Base-by-base conservation (phyloP, 1,284 basidiomycete species). In the Irpex sp. region DNA sequence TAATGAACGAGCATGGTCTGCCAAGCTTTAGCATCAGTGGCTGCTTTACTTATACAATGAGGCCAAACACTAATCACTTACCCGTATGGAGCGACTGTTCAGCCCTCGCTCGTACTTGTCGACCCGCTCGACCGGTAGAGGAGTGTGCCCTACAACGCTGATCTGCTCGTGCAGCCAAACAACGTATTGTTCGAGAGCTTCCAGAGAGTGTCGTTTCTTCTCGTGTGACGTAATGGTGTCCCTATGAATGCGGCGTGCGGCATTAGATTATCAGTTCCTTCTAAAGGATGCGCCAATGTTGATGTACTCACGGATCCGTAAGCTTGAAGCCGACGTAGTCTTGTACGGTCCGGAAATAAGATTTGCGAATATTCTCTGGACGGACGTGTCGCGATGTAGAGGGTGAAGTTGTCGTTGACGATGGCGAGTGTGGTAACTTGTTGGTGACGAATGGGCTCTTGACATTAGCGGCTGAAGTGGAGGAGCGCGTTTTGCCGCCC, bases 221-320 rank as follows among this genome's bases (percentile, higher is more conserved):
- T 91, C 89, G 68, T 91, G 89, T 5, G 87, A 86, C 3, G 89
- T 87, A 62, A 91, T 88, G 13, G 79, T 78, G 61, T 90, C 88
- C 0, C 87, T 88, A 57, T 9, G 9, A 5, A n/a, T n/a, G 43
- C 43, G 43, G 60, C 49, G 26, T 26, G 26, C 26, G 26, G 26
- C 26, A 26, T 26, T 26, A 26, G 26, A 26, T 26, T 26, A 26
- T 26, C 26, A 26, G 2, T 26, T 2, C 3, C 26, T 26, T 26
- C 4, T 4, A 54, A 53, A 37, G 13, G 36, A 17, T 2, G 11
- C 55, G 35, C 61, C 51, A 36, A 49, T 36, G 8, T 47, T 11
- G 11, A n/a, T 46, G 59, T 4, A 78, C 86, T 62, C 70, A 88
- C 88, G 86, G 85, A 66, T 84, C 83, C 5, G 81, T 83, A 21